Evolutionary conservation across 139 green algal genomes (phyloP), one percentile per base, ranked within the genome.

Genomic region (Pleodorina starrii): DNA sequence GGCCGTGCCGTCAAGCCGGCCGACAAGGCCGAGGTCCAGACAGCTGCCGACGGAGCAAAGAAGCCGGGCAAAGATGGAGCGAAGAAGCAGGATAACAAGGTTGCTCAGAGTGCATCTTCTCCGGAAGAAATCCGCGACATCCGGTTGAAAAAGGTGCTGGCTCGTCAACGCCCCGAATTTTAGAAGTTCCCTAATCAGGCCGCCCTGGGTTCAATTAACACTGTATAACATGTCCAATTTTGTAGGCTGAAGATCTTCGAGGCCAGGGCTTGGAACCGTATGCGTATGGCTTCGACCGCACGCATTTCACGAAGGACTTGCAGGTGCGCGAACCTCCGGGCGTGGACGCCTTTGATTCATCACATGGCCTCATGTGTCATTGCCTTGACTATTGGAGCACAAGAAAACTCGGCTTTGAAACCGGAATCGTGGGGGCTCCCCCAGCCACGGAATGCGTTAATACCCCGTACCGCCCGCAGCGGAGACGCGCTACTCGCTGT

Each of bases 201-300:
- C n/a, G n/a, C n/a, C n/a, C n/a, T n/a, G n/a, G 32, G n/a, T n/a
- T 10, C 35, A 50, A 69, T 81, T 29, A 23, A 32, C 40, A 29
- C 50, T 25, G 4, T 50, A 51, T 44, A 25, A 25, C 88, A 97
- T n/a, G n/a, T n/a, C n/a, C n/a, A n/a, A n/a, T n/a, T n/a, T n/a
- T n/a, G n/a, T n/a, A n/a, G 95, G 93, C 84, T 21, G 43, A 95
- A 38, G 89, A 97, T 54, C 91, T 99, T 84, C 92, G 95, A 0
- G 80, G 44, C 1, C 63, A 86, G 5, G 96, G 96, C 0, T 90
- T 93, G 59, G 94, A 99, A 75, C 98, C 98, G 0, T 99, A 97
- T 76, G 97, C 97, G 0, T 99, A 99, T 92, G 91, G 89, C 75
- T 99, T 97, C 85, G 90, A 96, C 72, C 93, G 97, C 40, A 99